phyloP scores from a whole-genome alignment of 2,329 filamentous ascomycete genomes.

The Chaetoscypha palmicola region DNA sequence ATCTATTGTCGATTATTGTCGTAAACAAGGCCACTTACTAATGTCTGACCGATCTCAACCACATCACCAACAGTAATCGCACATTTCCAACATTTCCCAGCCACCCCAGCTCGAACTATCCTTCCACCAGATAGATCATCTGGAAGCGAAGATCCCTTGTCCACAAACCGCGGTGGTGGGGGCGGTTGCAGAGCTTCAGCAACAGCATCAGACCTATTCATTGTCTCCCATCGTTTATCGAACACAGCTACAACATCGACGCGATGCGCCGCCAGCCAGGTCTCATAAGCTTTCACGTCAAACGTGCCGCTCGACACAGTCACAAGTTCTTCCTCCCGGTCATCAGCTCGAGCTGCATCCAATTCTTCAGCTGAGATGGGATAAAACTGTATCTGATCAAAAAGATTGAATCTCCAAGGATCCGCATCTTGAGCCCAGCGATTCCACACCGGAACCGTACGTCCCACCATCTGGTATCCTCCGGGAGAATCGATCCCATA shows the following conservation, averaged over 20 bases:
- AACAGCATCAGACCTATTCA: conserved; percentile 24
- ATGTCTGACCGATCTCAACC: conserved; percentile 39
- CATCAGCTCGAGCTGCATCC: not conserved
- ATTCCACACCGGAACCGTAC: conserved; percentile 33
- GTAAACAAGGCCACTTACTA: conserved; percentile 3
- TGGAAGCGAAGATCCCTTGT: not conserved
- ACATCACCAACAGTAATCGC: conserved; percentile 39
- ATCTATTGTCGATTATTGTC: no score
- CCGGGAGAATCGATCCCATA: conserved; percentile 35
- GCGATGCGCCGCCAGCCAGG: not conserved
- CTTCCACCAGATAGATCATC: not conserved
- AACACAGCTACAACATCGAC: not conserved
- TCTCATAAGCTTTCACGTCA: conserved; percentile 2
- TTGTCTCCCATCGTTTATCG: conserved; percentile 1
- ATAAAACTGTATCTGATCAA: conserved; percentile 33
- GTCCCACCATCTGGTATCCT: conserved; percentile 35
- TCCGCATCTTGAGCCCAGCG: conserved; percentile 29
- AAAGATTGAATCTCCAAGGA: conserved; percentile 35
- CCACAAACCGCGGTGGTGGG: conserved; percentile 31
- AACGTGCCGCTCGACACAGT: not conserved
- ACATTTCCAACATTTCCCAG: conserved; percentile 30
- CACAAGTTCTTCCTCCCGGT: not conserved
- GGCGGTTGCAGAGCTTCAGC: conserved; percentile 40
- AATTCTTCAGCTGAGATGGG: conserved; percentile 30
- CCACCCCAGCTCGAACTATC: not conserved